These are phyloP conservation scores for Stellera chamaejasme DNA, from an alignment of 345 rosid genomes.

Conservation along the genomic window DNA sequence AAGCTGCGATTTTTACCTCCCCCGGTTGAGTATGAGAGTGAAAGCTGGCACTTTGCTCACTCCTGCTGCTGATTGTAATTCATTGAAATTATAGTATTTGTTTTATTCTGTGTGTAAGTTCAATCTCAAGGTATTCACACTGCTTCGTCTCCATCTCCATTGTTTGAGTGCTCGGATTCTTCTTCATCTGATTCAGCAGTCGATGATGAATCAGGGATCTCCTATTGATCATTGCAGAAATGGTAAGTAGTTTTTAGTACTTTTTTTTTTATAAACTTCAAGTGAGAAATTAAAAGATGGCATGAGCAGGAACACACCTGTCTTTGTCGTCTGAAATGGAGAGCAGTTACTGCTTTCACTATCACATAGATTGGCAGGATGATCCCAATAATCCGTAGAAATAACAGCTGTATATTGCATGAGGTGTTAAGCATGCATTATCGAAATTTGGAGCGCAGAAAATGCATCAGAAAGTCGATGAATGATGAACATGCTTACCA, in stretches of 20 bases:
- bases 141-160: no score
- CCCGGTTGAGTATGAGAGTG: no score
- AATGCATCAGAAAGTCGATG: background rate
- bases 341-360: conserved; percentile 32
- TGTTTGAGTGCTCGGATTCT: conserved; percentile 34
- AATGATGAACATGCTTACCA: conserved; percentile 24
- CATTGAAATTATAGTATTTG: no score
- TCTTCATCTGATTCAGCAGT: conserved; percentile 47
- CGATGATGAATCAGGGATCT: conserved; percentile 20
- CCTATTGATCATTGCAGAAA: conserved; percentile 20
- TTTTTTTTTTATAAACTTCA: background rate
- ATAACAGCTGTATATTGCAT: conserved; percentile 34
- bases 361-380: conserved; percentile 67
- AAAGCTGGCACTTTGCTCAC: no score
- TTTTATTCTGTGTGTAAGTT: no score
- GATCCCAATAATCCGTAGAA: conserved; percentile 53
- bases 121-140: no score
- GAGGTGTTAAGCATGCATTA: background rate
- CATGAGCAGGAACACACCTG: conserved; percentile 23
- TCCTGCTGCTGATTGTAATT: no score
- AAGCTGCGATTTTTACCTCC: no score
- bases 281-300: background rate
- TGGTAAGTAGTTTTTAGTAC: background rate
- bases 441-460: background rate
- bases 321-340: conserved; percentile 36